Evolutionary conservation across 169 alveolate genomes (phyloP), one percentile per base, ranked within the genome.

Genomic region (Amoebophrya sp.): DNA sequence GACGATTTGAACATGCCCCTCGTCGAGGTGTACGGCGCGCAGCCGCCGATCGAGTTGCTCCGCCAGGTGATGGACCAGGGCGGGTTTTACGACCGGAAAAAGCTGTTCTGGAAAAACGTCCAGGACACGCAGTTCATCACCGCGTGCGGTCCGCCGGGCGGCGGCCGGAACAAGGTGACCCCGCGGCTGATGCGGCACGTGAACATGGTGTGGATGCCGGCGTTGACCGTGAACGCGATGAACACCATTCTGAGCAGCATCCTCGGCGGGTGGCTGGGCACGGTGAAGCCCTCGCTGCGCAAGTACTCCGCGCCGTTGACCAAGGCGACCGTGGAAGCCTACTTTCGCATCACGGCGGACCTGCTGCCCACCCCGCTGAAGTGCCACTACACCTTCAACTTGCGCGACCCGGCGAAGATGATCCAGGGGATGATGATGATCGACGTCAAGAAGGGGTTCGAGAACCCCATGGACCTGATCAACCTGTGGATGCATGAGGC

Each of bases 401-500:
- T 97, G 93, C 96, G 99, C 93, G 99, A 97, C 95, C 94, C 97
- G 47, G 96, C 98, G 77, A 97, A 97, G 95, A 98, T 97, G 93
- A 91, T 97, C 54, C 77, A 25, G 77, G 94, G 94, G 54, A 92
- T 92, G 94, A 66, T 92, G 90, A 92, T 92, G 92, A 92, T 93
- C 90, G 41, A 94, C 25, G 94, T 90, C 33, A 89, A 89, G 91
- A 95, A 94, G 3, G 96, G 95, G 66, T 77, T 38, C 41, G 89
- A 92, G 97, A 96, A 89, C 96, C 97, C 39, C 98, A 97, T 91
- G 95, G 96, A 90, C 92, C 96, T 83, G 95, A 96, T 77, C 25
- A 96, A 96, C 94, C 95, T 98, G 77, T 98, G 98, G 98, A 93
- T 97, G 89, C 99, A 98, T 93, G 99, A 98, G 96, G 94, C 97